These are phyloP conservation scores for Diaporthe eres DNA, from an alignment of 2,329 filamentous ascomycete genomes.

Conservation along the genomic window DNA sequence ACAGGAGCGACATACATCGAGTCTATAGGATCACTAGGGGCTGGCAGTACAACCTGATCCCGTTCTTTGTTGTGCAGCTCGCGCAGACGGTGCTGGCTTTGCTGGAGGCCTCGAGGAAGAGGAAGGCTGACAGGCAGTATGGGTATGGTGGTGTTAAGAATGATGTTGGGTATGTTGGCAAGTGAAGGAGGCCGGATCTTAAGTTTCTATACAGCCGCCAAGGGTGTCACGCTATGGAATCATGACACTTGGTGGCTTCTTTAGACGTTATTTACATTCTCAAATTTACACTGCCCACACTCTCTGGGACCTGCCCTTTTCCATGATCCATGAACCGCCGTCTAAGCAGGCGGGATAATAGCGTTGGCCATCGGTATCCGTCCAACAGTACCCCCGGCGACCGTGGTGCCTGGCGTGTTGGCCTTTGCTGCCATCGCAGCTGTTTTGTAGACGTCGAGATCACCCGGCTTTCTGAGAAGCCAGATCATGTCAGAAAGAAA, in stretches of 20 bases:
- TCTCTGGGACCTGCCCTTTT: slow-evolving; percentile 13
- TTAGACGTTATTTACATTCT: background rate
- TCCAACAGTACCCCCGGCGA: background rate
- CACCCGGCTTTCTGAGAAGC: background rate
- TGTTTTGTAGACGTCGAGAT: slow-evolving; percentile 23
- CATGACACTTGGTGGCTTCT: background rate
- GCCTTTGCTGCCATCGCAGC: background rate
- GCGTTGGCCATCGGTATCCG: slow-evolving; percentile 19
- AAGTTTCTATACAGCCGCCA: background rate
- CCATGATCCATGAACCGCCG: background rate
- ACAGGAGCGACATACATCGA: slow-evolving; percentile 20
- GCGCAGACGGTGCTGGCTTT: slow-evolving; percentile 35
- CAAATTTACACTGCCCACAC: background rate
- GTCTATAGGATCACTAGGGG: slow-evolving; percentile 33
- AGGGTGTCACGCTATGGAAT: too few species aligned
- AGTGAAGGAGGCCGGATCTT: background rate
- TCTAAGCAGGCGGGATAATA: slow-evolving; percentile 14
- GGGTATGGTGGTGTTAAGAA: background rate
- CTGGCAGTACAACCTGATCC: slow-evolving; percentile 42
- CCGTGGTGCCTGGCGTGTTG: background rate
- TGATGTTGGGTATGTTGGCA: background rate
- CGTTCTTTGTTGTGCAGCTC: slow-evolving; percentile 39
- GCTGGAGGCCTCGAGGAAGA: slow-evolving; percentile 31
- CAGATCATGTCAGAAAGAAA: background rate
- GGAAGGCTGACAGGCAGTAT: slow-evolving; percentile 12